Evolutionary conservation across 1,284 basidiomycete genomes (phyloP), one percentile per base, ranked within the genome.

Genomic region (Cryptococcus hybrid): DNA sequence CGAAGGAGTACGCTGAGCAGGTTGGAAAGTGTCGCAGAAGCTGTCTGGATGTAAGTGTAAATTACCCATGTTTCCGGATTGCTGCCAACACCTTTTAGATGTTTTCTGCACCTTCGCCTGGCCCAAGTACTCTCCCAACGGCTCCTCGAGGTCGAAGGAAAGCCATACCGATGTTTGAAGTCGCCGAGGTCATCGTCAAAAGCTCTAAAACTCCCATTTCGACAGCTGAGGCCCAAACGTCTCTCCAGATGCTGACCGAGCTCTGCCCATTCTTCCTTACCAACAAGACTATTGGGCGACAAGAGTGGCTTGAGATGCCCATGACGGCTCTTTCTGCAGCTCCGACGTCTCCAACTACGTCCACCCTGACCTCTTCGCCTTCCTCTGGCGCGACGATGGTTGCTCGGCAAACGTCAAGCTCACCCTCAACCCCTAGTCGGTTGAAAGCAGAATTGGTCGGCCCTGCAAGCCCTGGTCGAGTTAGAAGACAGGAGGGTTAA

Each of bases 301-400:
- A 73, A 55, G 73, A 75, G 49, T 79, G 78, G 77, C 53, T 80
- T 39, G 76, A 79, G 58, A 76, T 79, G 73, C 74, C 75, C 2
- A 46, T 69, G 5, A 55, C 65, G 4, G 48, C 59, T 11, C 9
- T 52, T 43, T 38, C 50, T 47, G 30, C 58, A 3, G 49, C 61
- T 7, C 58, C 54, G 3, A 60, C 58, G 36, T 55, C 54, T 38
- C 51, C 61, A 5, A 46, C 57, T 11, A 58, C 66, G 3, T 60
- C 67, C 1, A 57, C 54, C 2, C 45, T 47, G 42, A 44, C 44
- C 0, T 24, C 54, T 30, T 55, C 54, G n/a, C 53, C 44, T 46
- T 54, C 34, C 51, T 34, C 39, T 15, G 42, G 37, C 50, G 45
- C 49, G 24, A 30, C 35, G 7, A 18, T 38, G 12, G 43, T 42